A percentile compares a stretch with the other conserved stretches of the same genome.
phyloP scores from a whole-genome alignment of 1,139 yeast species.

The Pichia sp. region DNA sequence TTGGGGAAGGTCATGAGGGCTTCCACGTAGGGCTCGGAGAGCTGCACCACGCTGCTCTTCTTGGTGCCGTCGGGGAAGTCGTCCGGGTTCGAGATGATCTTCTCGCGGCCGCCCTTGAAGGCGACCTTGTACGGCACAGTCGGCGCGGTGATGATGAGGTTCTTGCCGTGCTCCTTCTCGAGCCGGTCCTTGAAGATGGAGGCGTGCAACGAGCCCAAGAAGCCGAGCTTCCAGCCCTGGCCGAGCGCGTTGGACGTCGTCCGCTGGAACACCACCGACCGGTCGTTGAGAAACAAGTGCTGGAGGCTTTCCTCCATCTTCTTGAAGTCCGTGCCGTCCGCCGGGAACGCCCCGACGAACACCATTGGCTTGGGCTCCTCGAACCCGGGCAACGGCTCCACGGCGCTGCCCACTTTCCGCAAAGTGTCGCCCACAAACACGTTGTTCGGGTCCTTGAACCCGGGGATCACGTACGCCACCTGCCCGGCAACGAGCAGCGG shows the following conservation, averaged over 20 bases:
- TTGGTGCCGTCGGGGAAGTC: conserved; percentile 69
- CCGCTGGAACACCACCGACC: conserved; percentile 83
- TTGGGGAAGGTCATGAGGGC: conserved; percentile 89
- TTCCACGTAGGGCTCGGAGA: conserved; percentile 87
- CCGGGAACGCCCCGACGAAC: conserved; percentile 96
- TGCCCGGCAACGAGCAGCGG: conserved; percentile 79
- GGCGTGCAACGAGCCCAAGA: conserved; percentile 90
- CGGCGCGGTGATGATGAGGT: conserved; percentile 88
- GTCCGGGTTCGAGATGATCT: conserved; percentile 79
- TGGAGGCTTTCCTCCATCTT: conserved; percentile 86
- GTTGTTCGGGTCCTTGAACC: conserved; percentile 83
- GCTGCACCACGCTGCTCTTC: conserved; percentile 46
- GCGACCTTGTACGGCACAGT: conserved; percentile 86
- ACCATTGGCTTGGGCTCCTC: conserved; percentile 98
- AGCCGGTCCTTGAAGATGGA: conserved; percentile 88
- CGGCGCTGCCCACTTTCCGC: conserved; percentile 60
- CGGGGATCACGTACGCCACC: conserved; percentile 89
- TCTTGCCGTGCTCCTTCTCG: conserved; percentile 91
- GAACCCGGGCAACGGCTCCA: conserved; percentile 86
- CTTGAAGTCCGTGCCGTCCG: conserved; percentile 88
- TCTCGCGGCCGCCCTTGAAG: conserved; percentile 59
- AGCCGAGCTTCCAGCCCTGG: conserved; percentile 96
- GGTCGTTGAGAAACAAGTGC: conserved; percentile 82
- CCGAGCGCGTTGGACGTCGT: conserved; percentile 95
- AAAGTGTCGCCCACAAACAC: conserved; percentile 93